Conservation (phyloP, 2,329 filamentous ascomycete genomes). For the Trichophyton verrucosum region DNA sequence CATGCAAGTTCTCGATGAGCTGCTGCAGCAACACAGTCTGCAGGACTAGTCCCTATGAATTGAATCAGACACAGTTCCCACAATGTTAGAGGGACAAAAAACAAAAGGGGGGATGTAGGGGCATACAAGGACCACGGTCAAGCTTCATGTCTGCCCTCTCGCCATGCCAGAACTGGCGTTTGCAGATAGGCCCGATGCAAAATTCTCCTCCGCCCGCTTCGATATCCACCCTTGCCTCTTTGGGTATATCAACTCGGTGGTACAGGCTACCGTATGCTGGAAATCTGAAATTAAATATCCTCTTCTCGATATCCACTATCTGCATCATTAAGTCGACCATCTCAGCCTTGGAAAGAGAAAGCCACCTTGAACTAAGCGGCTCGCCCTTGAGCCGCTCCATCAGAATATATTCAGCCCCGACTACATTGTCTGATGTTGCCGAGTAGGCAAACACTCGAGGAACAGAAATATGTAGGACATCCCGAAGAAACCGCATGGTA, state of each 20-base stretch:
- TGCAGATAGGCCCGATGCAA: slow-evolving; percentile 19
- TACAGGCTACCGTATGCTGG: slow-evolving; percentile 22
- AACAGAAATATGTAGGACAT: slow-evolving; percentile 24
- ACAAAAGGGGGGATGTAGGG: too few species aligned
- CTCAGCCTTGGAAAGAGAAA: slow-evolving; percentile 18
- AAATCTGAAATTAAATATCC: slow-evolving; percentile 19
- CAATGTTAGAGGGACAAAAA: too few species aligned
- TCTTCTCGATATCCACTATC: slow-evolving; percentile 11
- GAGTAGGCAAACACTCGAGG: slow-evolving; percentile 28
- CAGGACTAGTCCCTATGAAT: slow-evolving; percentile 3
- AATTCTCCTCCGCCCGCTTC: slow-evolving; percentile 17
- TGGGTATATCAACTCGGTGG: slow-evolving; percentile 10
- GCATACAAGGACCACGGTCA: slow-evolving; percentile 31
- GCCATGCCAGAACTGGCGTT: slow-evolving; percentile 21
- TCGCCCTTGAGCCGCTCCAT: slow-evolving; percentile 30
- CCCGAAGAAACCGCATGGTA: slow-evolving; percentile 23
- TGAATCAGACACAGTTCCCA: too few species aligned
- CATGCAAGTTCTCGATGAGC: slow-evolving; percentile 9
- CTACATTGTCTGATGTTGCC: slow-evolving; percentile 23
- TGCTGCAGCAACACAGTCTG: slow-evolving; percentile 8
- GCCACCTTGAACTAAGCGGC: slow-evolving; percentile 19
- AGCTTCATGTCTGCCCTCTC: slow-evolving; percentile 15
- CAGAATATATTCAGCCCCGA: slow-evolving; percentile 33
- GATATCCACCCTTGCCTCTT: slow-evolving; percentile 12
- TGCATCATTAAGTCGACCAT: slow-evolving; percentile 21